These are phyloP conservation scores for Cucurbitaria berberidis DNA, from an alignment of 2,329 filamentous ascomycete genomes.

Conservation along the genomic window DNA sequence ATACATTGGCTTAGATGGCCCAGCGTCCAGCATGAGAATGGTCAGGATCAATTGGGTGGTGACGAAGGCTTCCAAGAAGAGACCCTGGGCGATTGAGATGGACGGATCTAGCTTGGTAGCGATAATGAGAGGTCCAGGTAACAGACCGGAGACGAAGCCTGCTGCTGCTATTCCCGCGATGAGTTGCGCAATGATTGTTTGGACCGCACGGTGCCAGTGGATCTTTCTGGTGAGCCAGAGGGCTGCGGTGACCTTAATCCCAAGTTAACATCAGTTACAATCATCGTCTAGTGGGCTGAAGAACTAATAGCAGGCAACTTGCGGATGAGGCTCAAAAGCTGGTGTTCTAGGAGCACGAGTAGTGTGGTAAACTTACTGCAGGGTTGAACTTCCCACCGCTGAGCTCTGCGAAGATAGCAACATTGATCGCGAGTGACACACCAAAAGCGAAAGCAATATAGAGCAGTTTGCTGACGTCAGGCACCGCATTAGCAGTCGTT, in stretches of 20 bases:
- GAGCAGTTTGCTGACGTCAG: conserved; percentile 39
- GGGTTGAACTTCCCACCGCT: conserved; percentile 42
- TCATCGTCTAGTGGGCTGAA: too few relatives aligned
- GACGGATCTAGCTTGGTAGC: conserved; percentile 27
- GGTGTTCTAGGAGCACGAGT: background rate
- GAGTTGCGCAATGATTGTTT: conserved; percentile 36
- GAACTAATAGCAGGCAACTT: too few relatives aligned
- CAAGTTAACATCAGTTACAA: conserved; percentile 7
- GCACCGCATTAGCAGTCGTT: conserved; percentile 11
- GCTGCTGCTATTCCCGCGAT: conserved; percentile 40
- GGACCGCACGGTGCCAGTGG: conserved; percentile 28
- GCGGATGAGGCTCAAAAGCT: too few relatives aligned
- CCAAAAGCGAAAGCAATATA: conserved; percentile 46
- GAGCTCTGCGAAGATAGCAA: conserved; percentile 46
- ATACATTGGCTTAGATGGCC: conserved; percentile 69
- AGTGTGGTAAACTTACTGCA: conserved; percentile 33
- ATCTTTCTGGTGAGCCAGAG: conserved; percentile 30
- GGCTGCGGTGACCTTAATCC: conserved; percentile 30
- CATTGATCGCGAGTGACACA: conserved; percentile 44
- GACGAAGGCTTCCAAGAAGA: conserved; percentile 41
- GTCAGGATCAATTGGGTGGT: conserved; percentile 45
- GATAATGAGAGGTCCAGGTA: conserved; percentile 38
- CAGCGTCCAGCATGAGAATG: conserved; percentile 64
- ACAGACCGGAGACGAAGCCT: conserved; percentile 34
- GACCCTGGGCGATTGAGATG: conserved; percentile 32